Evolutionary conservation across 345 rosid species (phyloP), one percentile per base, ranked within the genome.

Genomic region (Populus tremula): DNA sequence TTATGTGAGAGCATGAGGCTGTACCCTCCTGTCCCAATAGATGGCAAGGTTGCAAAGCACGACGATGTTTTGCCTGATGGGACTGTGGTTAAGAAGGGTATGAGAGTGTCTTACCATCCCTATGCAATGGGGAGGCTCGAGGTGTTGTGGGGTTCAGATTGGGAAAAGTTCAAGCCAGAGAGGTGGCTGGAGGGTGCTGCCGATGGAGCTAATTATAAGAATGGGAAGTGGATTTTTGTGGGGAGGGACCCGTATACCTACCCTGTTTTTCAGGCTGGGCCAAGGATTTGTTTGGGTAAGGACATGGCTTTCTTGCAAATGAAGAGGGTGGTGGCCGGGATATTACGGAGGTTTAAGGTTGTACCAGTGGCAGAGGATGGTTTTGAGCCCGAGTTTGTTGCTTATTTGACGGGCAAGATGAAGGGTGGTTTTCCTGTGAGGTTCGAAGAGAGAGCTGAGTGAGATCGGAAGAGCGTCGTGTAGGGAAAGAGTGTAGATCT

Each of bases 71-170:
- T 88, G 23, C 91, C 93, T 0, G 93, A 88, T 50, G 91, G 91
- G 31, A 90, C 88, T 5, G 74, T 77, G 33, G 90, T 93, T 36
- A 85, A 72, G 69, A 82, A 74, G 38, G 96, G 96, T 36, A 88
- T 90, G 1, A 86, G 91, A 66, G 98, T 91, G 12, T 90, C 92
- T 3, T 93, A 93, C 73, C 94, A 91, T 72, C 86, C 93, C 1
- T 93, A 91, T 49, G 96, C 96, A 0, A 91, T 93, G 94, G 98
- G 91, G 29, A 67, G 98, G 78, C 86, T 89, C 74, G 87, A 82
- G 49, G 88, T 87, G 11, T 76, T 91, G 18, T 93, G 98, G 98
- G 96, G 96, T 0, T 66, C 79, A 12, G 92, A 91, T 81, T 90
- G 88, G 85, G 53, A 80, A 53, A 90, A 91, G 62, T 93, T 87